Percentiles rank a stretch among this genome's conserved stretches.
phyloP scores from a whole-genome alignment of 1,284 basidiomycete species.

The Apiotrichum mycotoxinovorans region DNA sequence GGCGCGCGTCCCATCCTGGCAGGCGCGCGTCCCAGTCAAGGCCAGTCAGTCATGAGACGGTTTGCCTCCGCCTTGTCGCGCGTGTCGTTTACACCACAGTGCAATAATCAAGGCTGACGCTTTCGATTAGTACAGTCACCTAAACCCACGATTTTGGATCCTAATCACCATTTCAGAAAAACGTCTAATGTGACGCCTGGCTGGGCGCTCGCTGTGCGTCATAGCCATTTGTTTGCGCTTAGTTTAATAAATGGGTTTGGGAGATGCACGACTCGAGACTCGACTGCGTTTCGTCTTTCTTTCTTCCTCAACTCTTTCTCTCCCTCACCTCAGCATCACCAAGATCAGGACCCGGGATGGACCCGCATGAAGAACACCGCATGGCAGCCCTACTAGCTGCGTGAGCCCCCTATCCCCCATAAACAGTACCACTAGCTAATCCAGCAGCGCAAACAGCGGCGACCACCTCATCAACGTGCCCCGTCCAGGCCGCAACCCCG shows the following conservation, averaged over 20 bases:
- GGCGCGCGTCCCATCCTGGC: too few relatives aligned
- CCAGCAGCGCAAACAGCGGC: background rate
- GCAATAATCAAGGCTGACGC: too few relatives aligned
- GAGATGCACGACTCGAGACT: too few relatives aligned
- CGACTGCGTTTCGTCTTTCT: background rate
- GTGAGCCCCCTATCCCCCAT: background rate
- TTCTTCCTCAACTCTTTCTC: background rate
- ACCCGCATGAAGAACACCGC: constrained; percentile 2
- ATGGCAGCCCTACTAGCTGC: background rate
- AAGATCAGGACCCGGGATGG: background rate
- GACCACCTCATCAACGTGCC: constrained; percentile 11
- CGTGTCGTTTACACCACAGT: too few relatives aligned
- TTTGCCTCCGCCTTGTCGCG: too few relatives aligned
- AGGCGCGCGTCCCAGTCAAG: too few relatives aligned
- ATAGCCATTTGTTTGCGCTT: background rate
- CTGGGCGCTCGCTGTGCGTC: background rate
- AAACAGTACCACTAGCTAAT: background rate
- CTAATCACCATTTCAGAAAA: too few relatives aligned
- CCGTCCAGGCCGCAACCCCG: constrained; percentile 26
- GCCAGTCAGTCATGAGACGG: too few relatives aligned
- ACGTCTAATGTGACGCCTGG: too few relatives aligned
- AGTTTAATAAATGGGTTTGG: background rate
- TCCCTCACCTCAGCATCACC: background rate
- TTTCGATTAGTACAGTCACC: constrained; percentile 1
- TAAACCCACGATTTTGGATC: too few relatives aligned